These are phyloP conservation scores for Penicillium lividum DNA, from an alignment of 495 filamentous ascomycete species.

Conservation along the genomic window DNA sequence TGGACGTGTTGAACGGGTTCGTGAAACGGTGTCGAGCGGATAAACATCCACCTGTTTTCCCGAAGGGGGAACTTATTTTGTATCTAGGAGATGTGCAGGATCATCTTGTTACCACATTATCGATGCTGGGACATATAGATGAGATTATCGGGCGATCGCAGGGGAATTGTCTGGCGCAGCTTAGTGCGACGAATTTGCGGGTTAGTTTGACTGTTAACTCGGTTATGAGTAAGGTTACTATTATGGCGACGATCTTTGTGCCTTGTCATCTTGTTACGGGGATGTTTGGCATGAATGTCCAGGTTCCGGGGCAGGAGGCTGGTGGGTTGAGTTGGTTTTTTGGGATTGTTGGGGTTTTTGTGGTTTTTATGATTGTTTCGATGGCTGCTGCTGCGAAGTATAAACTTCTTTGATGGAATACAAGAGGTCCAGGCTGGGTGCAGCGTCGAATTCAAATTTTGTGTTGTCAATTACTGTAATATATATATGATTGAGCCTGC, in stretches of 20 bases:
- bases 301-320: slow-evolving; percentile 65
- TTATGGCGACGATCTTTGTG: slow-evolving; percentile 89
- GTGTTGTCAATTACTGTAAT: no score
- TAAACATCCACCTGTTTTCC: slow-evolving; percentile 80
- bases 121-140: slow-evolving; percentile 84
- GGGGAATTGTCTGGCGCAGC: slow-evolving; percentile 88
- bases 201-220: slow-evolving; percentile 73
- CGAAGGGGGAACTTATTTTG: slow-evolving; percentile 83
- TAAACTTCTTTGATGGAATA: slow-evolving; percentile 10
- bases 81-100: slow-evolving; percentile 96
- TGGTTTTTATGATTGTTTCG: slow-evolving; percentile 54
- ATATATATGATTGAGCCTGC: background rate
- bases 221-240: slow-evolving; percentile 84
- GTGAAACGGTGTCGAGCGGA: slow-evolving; percentile 83
- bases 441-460: no score
- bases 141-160: slow-evolving; percentile 89
- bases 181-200: slow-evolving; percentile 79
- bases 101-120: slow-evolving; percentile 96
- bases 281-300: slow-evolving; percentile 95
- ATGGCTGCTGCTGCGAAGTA: slow-evolving; percentile 38
- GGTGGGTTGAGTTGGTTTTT: slow-evolving; percentile 69
- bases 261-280: slow-evolving; percentile 89
- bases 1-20: slow-evolving; percentile 94
- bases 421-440: no score
- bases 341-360: slow-evolving; percentile 67